These are phyloP conservation scores for Lichtheimia ramosa DNA, from an alignment of 371 early-diverging fungal genomes.

Conservation along the genomic window DNA sequence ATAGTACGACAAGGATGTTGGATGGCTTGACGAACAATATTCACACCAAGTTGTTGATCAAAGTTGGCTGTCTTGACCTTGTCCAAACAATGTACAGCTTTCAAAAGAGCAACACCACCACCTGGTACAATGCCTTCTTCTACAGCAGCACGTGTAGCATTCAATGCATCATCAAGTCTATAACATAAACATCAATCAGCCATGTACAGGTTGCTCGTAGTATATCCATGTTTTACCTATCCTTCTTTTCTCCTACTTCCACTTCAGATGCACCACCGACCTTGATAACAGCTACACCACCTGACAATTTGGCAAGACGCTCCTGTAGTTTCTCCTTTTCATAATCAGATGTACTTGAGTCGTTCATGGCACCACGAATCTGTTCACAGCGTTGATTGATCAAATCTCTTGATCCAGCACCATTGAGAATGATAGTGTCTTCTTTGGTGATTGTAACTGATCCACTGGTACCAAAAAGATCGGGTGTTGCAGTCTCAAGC, in stretches of 20 bases:
- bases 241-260: constrained; percentile 99
- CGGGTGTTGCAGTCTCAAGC: constrained; percentile 91
- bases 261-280: constrained; percentile 97
- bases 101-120: constrained; percentile 95
- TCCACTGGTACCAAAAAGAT: constrained; percentile 87
- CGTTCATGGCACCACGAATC: constrained; percentile 87
- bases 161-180: constrained; percentile 92
- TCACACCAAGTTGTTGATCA: constrained; percentile 96
- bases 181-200: neutral
- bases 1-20: constrained; percentile 92
- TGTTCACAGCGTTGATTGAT: constrained; percentile 94
- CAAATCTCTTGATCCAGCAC: constrained; percentile 85
- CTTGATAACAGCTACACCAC: constrained; percentile 98
- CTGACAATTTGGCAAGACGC: constrained; percentile 95
- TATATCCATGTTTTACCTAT: constrained; percentile 49
- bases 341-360: constrained; percentile 85
- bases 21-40: constrained; percentile 92
- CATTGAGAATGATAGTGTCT: constrained; percentile 96
- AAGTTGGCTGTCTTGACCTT: constrained; percentile 87
- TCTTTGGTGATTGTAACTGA: constrained; percentile 95
- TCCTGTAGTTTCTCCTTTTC: constrained; percentile 98
- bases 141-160: constrained; percentile 98
- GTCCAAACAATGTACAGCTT: constrained; percentile 82
- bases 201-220: neutral
- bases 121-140: constrained; percentile 99